These are phyloP conservation scores for Penicillium decumbens DNA, from an alignment of 2,329 filamentous ascomycete species.

Conservation along the genomic window DNA sequence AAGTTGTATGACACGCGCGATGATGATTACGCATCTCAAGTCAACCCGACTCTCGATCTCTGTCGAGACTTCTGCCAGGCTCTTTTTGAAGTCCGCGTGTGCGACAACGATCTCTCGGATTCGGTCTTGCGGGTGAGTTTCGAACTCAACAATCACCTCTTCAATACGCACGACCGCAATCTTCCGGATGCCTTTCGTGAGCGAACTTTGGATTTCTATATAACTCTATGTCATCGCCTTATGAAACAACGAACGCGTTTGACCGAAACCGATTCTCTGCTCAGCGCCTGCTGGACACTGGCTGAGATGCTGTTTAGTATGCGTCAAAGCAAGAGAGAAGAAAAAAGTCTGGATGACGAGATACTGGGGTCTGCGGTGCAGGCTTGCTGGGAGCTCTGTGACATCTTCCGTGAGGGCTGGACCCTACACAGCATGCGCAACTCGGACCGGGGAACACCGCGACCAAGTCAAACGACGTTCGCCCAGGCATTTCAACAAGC, in stretches of 20 bases:
- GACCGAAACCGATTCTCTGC: conserved; percentile 74
- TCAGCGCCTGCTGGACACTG: conserved; percentile 82
- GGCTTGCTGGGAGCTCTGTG: conserved; percentile 90
- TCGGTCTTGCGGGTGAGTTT: conserved; percentile 89
- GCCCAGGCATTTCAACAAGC: conserved; percentile 54
- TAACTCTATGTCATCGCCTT: conserved; percentile 86
- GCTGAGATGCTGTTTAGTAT: conserved; percentile 92
- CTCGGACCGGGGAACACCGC: conserved; percentile 75
- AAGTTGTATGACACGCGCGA: conserved; percentile 78
- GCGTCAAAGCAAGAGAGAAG: conserved; percentile 73
- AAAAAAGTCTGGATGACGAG: conserved; percentile 71
- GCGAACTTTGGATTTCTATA: conserved; percentile 87
- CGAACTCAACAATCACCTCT: conserved; percentile 91
- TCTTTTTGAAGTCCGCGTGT: conserved; percentile 77
- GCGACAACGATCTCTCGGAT: conserved; percentile 73
- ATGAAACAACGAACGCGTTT: conserved; percentile 86
- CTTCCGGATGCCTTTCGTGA: conserved; percentile 84
- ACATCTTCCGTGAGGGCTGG: conserved; percentile 90
- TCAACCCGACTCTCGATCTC: conserved; percentile 72
- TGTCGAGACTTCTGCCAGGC: conserved; percentile 90
- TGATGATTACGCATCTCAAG: conserved; percentile 63
- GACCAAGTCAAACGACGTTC: conserved; percentile 73
- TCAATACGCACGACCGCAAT: conserved; percentile 81
- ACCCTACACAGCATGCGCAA: conserved; percentile 65
- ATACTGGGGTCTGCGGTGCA: conserved; percentile 82